Evolutionary conservation across 163 green algal genomes (phyloP).

Genomic region (Coccomyxa subellipsoidea): DNA sequence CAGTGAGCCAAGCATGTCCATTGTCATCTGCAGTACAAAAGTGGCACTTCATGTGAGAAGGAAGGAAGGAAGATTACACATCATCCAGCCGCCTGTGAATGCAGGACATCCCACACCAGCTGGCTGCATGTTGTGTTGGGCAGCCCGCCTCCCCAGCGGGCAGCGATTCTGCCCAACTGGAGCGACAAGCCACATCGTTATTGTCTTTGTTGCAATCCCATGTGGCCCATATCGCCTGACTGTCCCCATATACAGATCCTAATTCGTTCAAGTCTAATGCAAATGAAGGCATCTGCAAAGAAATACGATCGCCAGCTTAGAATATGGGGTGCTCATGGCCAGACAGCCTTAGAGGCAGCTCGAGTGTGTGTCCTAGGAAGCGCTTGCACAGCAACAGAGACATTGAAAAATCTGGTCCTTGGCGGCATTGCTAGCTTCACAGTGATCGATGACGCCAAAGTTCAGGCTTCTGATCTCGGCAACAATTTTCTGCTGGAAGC

Average conservation of each 20-base stretch:
- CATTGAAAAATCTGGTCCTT: slow-evolving; percentile 97
- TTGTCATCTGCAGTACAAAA: no score
- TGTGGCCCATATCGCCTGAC: neutral
- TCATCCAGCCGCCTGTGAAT: no score
- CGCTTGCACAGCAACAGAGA: slow-evolving; percentile 65
- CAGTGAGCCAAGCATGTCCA: no score
- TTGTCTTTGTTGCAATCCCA: no score
- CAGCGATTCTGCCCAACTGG: no score
- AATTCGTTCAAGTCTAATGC: neutral
- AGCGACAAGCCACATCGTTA: no score
- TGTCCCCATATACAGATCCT: neutral
- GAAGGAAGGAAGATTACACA: no score
- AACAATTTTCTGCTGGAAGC: slow-evolving; percentile 92
- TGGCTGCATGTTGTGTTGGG: no score
- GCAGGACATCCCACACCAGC: no score
- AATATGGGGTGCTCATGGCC: slow-evolving; percentile 84
- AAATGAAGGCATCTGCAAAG: slow-evolving; percentile 30
- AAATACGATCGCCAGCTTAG: slow-evolving; percentile 88
- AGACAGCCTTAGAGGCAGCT: slow-evolving; percentile 60
- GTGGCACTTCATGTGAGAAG: no score
- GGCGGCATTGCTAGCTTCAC: slow-evolving; percentile 93
- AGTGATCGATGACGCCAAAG: slow-evolving; percentile 79
- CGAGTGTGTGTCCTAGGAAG: slow-evolving; percentile 70
- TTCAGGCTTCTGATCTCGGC: slow-evolving; percentile 72
- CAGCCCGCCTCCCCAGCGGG: no score